Conservation (phyloP, 306 rosid species). For the Quercus engelmannii region DNA sequence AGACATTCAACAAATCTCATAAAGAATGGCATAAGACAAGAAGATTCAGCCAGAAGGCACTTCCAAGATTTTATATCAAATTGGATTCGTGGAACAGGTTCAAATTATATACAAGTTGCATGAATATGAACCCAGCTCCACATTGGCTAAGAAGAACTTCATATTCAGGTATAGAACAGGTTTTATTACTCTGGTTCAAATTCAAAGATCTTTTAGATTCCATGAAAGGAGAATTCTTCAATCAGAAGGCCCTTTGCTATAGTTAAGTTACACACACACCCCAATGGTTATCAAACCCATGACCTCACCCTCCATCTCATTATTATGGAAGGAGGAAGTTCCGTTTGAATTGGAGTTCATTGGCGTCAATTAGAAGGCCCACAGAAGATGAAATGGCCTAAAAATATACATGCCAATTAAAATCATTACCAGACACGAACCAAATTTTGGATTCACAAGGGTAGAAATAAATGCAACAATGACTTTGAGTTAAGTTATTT, state of each 20-base stretch:
- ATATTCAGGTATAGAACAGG: neutral
- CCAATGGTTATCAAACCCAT: too few species aligned
- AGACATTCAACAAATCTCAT: slow-evolving; percentile 12
- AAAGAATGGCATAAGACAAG: slow-evolving; percentile 6
- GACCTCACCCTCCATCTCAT: too few species aligned
- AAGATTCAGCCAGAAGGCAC: neutral
- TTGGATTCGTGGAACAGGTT: neutral
- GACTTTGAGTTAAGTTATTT: neutral
- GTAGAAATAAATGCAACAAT: neutral
- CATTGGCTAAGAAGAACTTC: neutral
- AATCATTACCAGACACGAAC: neutral
- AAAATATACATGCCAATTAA: neutral
- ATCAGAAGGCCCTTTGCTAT: neutral
- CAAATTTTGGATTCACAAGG: neutral
- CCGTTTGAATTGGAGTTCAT: too few species aligned
- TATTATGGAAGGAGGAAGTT: too few species aligned
- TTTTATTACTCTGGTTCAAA: neutral
- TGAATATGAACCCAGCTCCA: neutral
- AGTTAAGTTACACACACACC: too few species aligned
- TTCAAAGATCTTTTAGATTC: neutral
- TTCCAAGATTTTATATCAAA: slow-evolving; percentile 3
- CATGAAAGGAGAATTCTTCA: neutral
- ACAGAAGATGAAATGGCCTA: neutral
- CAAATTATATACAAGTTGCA: neutral
- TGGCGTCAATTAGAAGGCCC: neutral